phyloP scores from a whole-genome alignment of 805 yeast species.

The Saturnispora hagleri region DNA sequence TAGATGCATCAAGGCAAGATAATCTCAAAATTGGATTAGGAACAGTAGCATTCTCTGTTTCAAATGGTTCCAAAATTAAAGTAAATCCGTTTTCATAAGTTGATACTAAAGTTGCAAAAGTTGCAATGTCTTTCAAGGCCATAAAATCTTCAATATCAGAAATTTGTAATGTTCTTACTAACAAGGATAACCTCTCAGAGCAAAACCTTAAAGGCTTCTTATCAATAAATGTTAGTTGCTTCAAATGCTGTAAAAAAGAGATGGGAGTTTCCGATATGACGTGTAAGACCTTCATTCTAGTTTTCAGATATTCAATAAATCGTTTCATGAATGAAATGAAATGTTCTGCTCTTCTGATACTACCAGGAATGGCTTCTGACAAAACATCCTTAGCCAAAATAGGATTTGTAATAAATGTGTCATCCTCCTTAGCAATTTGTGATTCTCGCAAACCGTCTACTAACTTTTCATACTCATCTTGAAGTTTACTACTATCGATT shows the following conservation, averaged over 20 bases:
- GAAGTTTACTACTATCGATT: conserved; percentile 74
- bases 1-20: conserved; percentile 94
- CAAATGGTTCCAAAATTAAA: conserved; percentile 89
- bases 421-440: conserved; percentile 52
- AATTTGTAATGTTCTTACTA: conserved; percentile 84
- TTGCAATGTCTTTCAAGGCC: conserved; percentile 91
- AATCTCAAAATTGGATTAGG: conserved; percentile 93
- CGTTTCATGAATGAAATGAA: conserved; percentile 88
- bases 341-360: conserved; percentile 94
- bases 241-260: conserved; percentile 85
- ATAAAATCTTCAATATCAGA: conserved; percentile 83
- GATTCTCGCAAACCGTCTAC: conserved; percentile 84
- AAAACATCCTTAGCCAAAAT: conserved; percentile 76
- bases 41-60: conserved; percentile 85
- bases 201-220: conserved; percentile 86
- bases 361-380: conserved; percentile 94
- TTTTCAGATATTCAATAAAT: conserved; percentile 87
- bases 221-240: conserved; percentile 88
- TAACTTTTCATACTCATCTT: conserved; percentile 82
- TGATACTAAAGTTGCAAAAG: conserved; percentile 91
- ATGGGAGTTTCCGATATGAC: conserved; percentile 97
- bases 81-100: conserved; percentile 93
- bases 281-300: conserved; percentile 95
- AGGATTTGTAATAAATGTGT: conserved; percentile 77
- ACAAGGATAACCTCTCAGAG: conserved; percentile 78